phyloP scores from a whole-genome alignment of 2,329 filamentous ascomycete species.

The Xylariaceae sp. region DNA sequence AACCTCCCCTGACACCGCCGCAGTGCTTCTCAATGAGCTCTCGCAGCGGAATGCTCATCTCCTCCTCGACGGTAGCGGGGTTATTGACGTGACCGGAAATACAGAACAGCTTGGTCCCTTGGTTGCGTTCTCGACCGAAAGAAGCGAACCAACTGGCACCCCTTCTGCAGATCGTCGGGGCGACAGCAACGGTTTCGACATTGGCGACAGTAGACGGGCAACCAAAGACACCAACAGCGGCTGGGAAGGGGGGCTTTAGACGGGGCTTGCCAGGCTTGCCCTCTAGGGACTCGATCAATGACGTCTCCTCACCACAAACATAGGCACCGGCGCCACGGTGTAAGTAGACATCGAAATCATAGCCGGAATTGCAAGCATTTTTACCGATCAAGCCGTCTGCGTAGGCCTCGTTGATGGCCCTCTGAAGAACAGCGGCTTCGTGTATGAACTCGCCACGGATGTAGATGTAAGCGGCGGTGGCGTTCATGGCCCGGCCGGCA shows the following conservation, averaged over 20 bases:
- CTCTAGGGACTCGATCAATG: slow-evolving; percentile 95
- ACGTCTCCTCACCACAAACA: slow-evolving; percentile 97
- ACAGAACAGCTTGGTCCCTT: slow-evolving; percentile 96
- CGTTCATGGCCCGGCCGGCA: slow-evolving; percentile 97
- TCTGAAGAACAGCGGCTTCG: slow-evolving; percentile 90
- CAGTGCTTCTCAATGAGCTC: slow-evolving; percentile 99
- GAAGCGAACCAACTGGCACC: slow-evolving; percentile 90
- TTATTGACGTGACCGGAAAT: slow-evolving; percentile 99
- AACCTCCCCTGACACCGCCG: slow-evolving; percentile 92
- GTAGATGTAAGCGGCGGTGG: slow-evolving; percentile 97
- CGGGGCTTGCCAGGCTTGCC: slow-evolving; percentile 98
- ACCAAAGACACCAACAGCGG: slow-evolving; percentile 94
- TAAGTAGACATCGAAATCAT: slow-evolving; percentile 96
- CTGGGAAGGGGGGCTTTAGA: slow-evolving; percentile 97
- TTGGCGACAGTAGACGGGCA: slow-evolving; percentile 98
- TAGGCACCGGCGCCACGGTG: slow-evolving; percentile 98
- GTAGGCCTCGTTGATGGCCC: slow-evolving; percentile 97
- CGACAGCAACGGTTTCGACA: slow-evolving; percentile 94
- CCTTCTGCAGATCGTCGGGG: slow-evolving; percentile 92
- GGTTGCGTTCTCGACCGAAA: slow-evolving; percentile 94
- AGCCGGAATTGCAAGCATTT: slow-evolving; percentile 95
- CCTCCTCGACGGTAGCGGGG: slow-evolving; percentile 95
- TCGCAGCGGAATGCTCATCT: slow-evolving; percentile 96
- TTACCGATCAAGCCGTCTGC: slow-evolving; percentile 93
- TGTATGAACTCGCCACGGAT: slow-evolving; percentile 98